A percentile compares a stretch with the other conserved stretches of the same genome.
phyloP scores from a whole-genome alignment of 1,139 yeast species.

The Protomyces macrosporus region DNA sequence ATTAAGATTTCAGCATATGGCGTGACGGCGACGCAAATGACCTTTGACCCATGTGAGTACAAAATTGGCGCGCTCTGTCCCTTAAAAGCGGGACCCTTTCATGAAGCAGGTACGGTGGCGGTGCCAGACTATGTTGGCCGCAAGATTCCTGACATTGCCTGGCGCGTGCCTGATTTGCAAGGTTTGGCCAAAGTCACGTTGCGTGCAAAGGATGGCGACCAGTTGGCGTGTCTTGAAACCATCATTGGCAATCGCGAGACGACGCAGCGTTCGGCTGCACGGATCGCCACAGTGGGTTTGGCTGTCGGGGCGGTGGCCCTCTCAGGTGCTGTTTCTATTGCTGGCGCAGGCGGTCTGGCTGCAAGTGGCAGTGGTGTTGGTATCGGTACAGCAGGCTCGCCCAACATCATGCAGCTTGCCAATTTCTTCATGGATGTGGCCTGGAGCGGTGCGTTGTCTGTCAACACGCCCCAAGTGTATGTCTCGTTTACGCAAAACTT shows the following conservation, averaged over 20 bases:
- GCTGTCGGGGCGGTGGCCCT: slow-evolving; percentile 37
- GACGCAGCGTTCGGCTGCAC: slow-evolving; percentile 33
- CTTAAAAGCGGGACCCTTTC: slow-evolving; percentile 34
- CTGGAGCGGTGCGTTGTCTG: slow-evolving; percentile 38
- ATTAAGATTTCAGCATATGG: slow-evolving; percentile 36
- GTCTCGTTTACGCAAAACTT: slow-evolving; percentile 38
- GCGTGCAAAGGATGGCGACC: slow-evolving; percentile 33
- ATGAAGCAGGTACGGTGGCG: slow-evolving; percentile 34
- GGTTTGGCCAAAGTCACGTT: slow-evolving; percentile 35
- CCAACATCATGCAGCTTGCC: slow-evolving; percentile 28
- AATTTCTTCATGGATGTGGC: slow-evolving; percentile 37
- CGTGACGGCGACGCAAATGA: slow-evolving; percentile 33
- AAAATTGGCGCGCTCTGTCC: slow-evolving; percentile 37
- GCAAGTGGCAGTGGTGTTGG: slow-evolving; percentile 28
- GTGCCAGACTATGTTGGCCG: slow-evolving; percentile 36
- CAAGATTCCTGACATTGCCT: slow-evolving; percentile 36
- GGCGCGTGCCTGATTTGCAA: slow-evolving; percentile 38
- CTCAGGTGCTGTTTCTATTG: slow-evolving; percentile 31
- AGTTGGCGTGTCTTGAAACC: slow-evolving; percentile 37
- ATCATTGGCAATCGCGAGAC: slow-evolving; percentile 38
- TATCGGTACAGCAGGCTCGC: slow-evolving; percentile 27
- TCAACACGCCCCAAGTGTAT: slow-evolving; percentile 38
- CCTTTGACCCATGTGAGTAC: slow-evolving; percentile 36
- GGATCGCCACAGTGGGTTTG: slow-evolving; percentile 36
- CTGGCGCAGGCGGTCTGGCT: slow-evolving; percentile 24